Conservation (phyloP, 352 stramenopile species). For the Globisporangium carolinianum region DNA sequence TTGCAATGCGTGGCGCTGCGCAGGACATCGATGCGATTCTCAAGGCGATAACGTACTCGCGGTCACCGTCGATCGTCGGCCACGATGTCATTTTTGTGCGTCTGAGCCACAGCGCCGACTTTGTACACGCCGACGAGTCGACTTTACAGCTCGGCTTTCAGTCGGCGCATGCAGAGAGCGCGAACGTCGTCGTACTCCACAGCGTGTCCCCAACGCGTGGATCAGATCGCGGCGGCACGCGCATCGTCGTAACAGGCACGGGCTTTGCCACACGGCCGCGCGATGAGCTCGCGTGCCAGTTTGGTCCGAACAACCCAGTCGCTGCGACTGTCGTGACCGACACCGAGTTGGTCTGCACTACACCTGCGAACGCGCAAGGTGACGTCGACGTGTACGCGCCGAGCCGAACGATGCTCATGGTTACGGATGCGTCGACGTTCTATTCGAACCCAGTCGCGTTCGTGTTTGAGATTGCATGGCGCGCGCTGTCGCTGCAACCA, state of each 20-base stretch:
- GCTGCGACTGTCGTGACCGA: conserved; percentile 27
- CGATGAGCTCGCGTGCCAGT: conserved; percentile 37
- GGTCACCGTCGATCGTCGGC: conserved; percentile 42
- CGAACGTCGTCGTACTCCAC: conserved; percentile 14
- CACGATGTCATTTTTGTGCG: conserved; percentile 52
- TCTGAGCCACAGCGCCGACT: conserved; percentile 40
- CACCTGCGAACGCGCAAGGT: conserved; percentile 19
- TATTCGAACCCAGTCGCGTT: conserved; percentile 58
- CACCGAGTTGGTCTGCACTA: conserved; percentile 28
- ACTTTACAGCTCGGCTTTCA: conserved; percentile 34
- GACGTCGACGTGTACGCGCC: conserved; percentile 11
- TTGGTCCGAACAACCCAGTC: conserved; percentile 35
- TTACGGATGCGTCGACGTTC: conserved; percentile 43
- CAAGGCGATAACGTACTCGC: conserved; percentile 37
- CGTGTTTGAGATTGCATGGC: conserved; percentile 38
- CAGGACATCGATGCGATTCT: conserved; percentile 27
- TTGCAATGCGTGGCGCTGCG: conserved; percentile 32
- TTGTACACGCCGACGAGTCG: conserved; percentile 32
- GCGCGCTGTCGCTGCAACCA: conserved; percentile 18
- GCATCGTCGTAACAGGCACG: conserved; percentile 27
- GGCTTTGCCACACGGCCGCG: conserved; percentile 27
- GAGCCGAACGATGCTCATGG: conserved; percentile 33
- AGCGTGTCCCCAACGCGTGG: conserved; percentile 25
- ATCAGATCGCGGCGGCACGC: conserved; percentile 31
- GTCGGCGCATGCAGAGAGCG: conserved; percentile 9